Evolutionary conservation across 78 protist genomes (phyloP), one percentile per base, ranked within the genome.

Genomic region (Dictyostelium firmibasis): DNA sequence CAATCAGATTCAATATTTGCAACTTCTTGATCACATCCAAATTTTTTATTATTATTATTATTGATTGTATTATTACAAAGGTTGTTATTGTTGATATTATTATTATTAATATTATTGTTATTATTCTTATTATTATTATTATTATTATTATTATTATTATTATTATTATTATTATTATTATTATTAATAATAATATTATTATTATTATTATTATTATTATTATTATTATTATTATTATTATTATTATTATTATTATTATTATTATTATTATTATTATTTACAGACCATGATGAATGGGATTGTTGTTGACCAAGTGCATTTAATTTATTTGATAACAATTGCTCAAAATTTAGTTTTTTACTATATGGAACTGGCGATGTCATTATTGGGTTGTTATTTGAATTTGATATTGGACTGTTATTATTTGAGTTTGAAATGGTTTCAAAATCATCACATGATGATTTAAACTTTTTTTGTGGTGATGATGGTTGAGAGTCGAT

Each of bases 21-120:
- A 27, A 89, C 94, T 69, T 81, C 76, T 81, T 89, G 94, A 43
- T 89, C 94, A 1, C 23, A 18, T 41, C 62, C 47, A 44, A 18
- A 16, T 27, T 25, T 20, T 3, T 38, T 79, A 20, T 27, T 25
- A 25, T 44, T 44, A n/a, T 77, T 77, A 25, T 44, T 44, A 25
- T 33, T 83, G 50, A 60, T 82, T 14, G 60, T 50, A 50, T 11
- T 50, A 50, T 50, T 50, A 50, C 62, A 50, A 50, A 50, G 38
- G 6, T 43, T 76, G 27, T 44, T 79, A 13, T 44, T 79, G 14
- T 20, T 43, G 3, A 0, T 18, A 11, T 53, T 62, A 25, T 33
- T 82, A 38, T 64, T 82, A 29, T 82, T 82, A n/a, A n/a, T n/a
- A n/a, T n/a, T n/a, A n/a, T n/a, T n/a, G n/a, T n/a, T n/a, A n/a